phyloP scores from a whole-genome alignment of 306 rosid species.

The Dryas alaskensis region DNA sequence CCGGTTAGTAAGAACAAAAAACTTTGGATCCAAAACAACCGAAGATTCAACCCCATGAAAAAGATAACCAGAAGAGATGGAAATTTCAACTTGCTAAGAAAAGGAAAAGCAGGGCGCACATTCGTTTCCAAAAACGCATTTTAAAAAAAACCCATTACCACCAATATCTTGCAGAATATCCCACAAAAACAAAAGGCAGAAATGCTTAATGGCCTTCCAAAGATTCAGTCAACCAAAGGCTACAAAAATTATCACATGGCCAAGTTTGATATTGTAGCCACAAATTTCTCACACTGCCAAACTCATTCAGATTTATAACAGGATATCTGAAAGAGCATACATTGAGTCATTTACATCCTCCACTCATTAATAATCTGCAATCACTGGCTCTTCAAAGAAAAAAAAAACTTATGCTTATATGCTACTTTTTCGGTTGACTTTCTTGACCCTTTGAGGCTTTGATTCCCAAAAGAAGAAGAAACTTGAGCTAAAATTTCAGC shows the following conservation, averaged over 20 bases:
- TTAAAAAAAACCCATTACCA: neutral
- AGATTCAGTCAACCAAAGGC: neutral
- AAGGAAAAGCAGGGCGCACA: slow-evolving; percentile 7
- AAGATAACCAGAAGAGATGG: slow-evolving; percentile 1
- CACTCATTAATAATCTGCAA: slow-evolving; percentile 7
- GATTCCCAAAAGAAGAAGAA: slow-evolving; percentile 16
- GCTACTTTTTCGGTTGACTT: slow-evolving; percentile 18
- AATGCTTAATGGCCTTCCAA: neutral
- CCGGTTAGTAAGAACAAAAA: neutral
- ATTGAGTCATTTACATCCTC: slow-evolving; percentile 1
- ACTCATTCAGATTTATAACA: slow-evolving; percentile 5
- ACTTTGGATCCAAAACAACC: neutral
- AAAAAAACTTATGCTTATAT: neutral
- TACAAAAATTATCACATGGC: neutral
- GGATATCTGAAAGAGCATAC: slow-evolving; percentile 11
- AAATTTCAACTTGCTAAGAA: slow-evolving; percentile 4
- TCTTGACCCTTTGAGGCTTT: neutral
- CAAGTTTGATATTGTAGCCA: neutral
- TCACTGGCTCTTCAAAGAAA: neutral
- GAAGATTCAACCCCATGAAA: slow-evolving; percentile 7
- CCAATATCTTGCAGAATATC: neutral
- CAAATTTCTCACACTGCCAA: neutral
- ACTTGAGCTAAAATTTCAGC: slow-evolving; percentile 8
- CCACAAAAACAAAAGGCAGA: neutral
- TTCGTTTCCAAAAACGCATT: slow-evolving; percentile 10